Evolutionary conservation across 2,329 filamentous ascomycete genomes (phyloP).

Genomic region (Xylariaceae sp.): DNA sequence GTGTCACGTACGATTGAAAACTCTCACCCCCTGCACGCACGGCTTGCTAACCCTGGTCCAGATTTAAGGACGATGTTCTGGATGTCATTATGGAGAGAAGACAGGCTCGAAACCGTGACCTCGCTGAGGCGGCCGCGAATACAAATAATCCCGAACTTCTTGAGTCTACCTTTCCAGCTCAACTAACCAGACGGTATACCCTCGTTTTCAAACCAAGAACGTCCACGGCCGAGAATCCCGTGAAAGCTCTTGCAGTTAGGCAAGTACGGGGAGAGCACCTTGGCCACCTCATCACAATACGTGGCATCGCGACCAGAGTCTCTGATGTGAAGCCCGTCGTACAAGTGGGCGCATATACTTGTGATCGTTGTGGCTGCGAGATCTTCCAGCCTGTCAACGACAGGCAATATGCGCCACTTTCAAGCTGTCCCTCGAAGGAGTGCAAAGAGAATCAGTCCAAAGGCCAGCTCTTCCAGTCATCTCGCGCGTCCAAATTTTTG

Average conservation of each 20-base stretch:
- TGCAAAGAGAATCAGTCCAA: conserved; percentile 90
- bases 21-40: conserved; percentile 1
- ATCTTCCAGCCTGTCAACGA: conserved; percentile 95
- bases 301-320: conserved; percentile 91
- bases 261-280: conserved; percentile 92
- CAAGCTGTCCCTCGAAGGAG: conserved; percentile 85
- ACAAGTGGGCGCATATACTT: conserved; percentile 97
- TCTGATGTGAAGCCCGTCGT: conserved; percentile 97
- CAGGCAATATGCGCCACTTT: conserved; percentile 86
- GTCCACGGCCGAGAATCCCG: conserved; percentile 64
- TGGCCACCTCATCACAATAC: conserved; percentile 88
- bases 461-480: conserved; percentile 90
- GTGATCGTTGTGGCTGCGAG: conserved; percentile 93
- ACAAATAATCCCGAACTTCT: conserved; percentile 65
- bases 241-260: conserved; percentile 80
- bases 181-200: conserved; percentile 90
- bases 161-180: conserved; percentile 83
- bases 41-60: conserved; percentile 44
- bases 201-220: conserved; percentile 93
- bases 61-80: conserved; percentile 95
- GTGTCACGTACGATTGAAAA: conserved; percentile 66
- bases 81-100: conserved; percentile 96
- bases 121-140: conserved; percentile 68
- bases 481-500: conserved; percentile 94
- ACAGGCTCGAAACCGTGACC: conserved; percentile 79